Conservation (phyloP, 202 grass and related monocot genomes). For the Cymbopogon flexuosus region DNA sequence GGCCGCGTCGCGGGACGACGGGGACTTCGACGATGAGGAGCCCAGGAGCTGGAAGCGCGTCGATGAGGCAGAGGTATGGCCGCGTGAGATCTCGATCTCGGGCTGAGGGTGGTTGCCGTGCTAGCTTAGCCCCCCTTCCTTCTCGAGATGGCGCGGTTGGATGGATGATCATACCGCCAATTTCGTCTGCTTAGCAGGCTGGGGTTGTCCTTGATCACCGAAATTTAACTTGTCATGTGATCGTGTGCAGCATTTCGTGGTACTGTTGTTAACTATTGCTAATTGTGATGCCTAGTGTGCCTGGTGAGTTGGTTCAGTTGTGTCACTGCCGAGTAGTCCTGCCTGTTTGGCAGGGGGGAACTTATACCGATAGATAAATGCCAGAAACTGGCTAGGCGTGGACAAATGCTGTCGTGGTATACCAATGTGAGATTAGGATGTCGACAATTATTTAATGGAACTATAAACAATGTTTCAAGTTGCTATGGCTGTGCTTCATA, state of each 20-base stretch:
- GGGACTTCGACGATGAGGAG: slow-evolving; percentile 76
- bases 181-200: background rate
- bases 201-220: background rate
- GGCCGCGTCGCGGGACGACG: slow-evolving; percentile 58
- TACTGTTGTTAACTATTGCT: background rate
- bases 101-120: background rate
- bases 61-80: slow-evolving; percentile 82
- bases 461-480: background rate
- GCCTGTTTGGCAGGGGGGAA: background rate
- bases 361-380: slow-evolving; percentile 8
- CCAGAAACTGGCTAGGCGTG: background rate
- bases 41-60: slow-evolving; percentile 97
- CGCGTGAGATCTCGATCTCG: slow-evolving; percentile 41
- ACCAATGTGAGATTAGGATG: background rate
- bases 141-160: background rate
- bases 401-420: background rate
- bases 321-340: background rate
- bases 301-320: background rate
- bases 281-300: background rate
- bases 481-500: background rate
- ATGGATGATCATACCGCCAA: background rate
- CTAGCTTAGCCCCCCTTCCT: background rate
- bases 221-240: slow-evolving; percentile 2
- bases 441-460: background rate
- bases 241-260: background rate